Base-by-base conservation (phyloP, 2,329 filamentous ascomycete species). In the Cadophora malorum region DNA sequence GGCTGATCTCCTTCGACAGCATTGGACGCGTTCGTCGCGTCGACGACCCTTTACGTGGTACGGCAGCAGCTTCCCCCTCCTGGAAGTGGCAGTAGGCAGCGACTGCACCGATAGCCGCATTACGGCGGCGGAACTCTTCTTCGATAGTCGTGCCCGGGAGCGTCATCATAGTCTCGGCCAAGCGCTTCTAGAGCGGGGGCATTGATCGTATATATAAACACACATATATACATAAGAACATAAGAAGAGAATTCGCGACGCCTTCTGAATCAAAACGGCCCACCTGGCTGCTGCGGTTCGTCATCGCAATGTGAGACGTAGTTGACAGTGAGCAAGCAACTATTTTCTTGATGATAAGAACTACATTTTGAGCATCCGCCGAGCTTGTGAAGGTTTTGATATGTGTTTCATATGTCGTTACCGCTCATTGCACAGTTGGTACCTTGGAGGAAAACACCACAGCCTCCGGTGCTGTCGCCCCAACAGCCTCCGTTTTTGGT, bases 61-160 rank as follows among this genome's bases (percentile, higher is more conserved):
- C 4, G 33, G 69, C 47, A 70, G 41, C 64, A 67, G 68, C 64
- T 70, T 66, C 56, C 28, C 64, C 63, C 28, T 71, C 60, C 38
- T 71, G 47, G 59, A 72, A 71, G 63, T 68, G 41, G 68, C 65
- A 73, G 67, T 76, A 76, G 63, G 68, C 65, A 71, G 70, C 69
- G 60, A 76, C 74, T 45, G 68, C 66, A 72, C 77, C 63, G 61
- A 78, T 77, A 58, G 74, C 71, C 60, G 72, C 68, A 31, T 74
- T 78, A 53, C 70, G 69, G 33, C 63, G 65, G 68, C 59, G 59
- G 50, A 69, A 66, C 67, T 72, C 64, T 66, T 70, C 65, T 61
- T 71, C 62, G 7, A 72, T 55, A 38, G 66, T 72, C 25, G 59
- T 71, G 9, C 72, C 69, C 41, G 68, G 74, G 41, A 78, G 70